Evolutionary conservation across 768 basidiomycete genomes (phyloP).

Genomic region (Boletus eberwhitei): DNA sequence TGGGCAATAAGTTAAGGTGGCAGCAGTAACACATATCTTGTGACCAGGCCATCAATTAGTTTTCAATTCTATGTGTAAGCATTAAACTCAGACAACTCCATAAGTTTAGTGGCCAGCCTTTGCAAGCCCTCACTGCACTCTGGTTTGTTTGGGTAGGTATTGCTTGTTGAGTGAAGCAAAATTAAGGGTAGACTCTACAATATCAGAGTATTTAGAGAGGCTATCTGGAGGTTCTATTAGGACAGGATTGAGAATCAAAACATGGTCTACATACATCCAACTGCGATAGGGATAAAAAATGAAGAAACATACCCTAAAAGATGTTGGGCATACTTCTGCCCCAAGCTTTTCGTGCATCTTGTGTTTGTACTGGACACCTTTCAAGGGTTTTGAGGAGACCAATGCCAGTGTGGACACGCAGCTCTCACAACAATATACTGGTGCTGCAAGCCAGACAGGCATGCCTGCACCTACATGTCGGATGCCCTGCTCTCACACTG

Average conservation of each 20-base stretch:
- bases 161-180: slow-evolving; percentile 77
- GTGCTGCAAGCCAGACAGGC: too few species aligned
- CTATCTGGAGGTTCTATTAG: slow-evolving; percentile 60
- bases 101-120: slow-evolving; percentile 61
- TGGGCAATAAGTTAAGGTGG: too few species aligned
- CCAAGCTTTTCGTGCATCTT: slow-evolving; percentile 54
- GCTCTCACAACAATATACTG: too few species aligned
- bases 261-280: not conserved
- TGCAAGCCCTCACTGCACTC: slow-evolving; percentile 81
- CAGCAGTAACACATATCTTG: too few species aligned
- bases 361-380: slow-evolving; percentile 43
- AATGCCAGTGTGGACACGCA: too few species aligned
- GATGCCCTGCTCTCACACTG: too few species aligned
- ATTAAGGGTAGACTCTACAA: slow-evolving; percentile 96
- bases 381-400: slow-evolving; percentile 67
- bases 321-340: slow-evolving; percentile 60
- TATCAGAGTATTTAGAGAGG: slow-evolving; percentile 79
- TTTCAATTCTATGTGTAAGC: not conserved
- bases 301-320: slow-evolving; percentile 52
- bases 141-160: slow-evolving; percentile 87
- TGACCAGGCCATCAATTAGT: not conserved
- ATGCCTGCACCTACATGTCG: too few species aligned
- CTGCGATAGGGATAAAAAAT: not conserved
- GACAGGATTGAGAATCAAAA: not conserved
- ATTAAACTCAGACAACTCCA: slow-evolving; percentile 29